Conservation (phyloP, 176 grass and related monocot genomes). For the Rhynchospora pubera region DNA sequence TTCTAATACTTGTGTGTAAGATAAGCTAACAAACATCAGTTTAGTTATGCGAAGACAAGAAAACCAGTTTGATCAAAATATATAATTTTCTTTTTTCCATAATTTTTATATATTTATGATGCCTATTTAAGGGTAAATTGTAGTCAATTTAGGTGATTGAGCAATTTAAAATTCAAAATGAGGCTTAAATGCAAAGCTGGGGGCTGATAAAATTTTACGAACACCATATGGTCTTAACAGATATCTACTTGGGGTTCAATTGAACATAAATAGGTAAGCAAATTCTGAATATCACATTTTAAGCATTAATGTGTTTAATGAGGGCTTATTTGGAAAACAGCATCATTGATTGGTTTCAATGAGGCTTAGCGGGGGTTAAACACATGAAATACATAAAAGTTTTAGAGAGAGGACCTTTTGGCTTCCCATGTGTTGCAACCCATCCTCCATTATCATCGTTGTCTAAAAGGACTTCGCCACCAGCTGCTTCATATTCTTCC, state of each 20-base stretch:
- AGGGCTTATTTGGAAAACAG: not conserved
- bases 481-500: conserved; percentile 79
- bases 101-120: not conserved
- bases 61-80: not conserved
- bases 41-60: not conserved
- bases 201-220: not conserved
- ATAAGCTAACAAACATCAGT: not conserved
- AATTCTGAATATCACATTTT: not conserved
- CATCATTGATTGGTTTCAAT: not conserved
- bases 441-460: conserved; percentile 63
- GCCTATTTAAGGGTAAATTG: not conserved
- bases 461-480: conserved; percentile 70
- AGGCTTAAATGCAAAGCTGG: not conserved
- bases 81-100: not conserved
- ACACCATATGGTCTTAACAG: not conserved
- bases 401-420: conserved; percentile 37
- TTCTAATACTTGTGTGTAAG: conserved; percentile 9
- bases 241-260: not conserved
- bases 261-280: not conserved
- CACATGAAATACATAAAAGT: not conserved
- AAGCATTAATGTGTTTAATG: not conserved
- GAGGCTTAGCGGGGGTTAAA: not conserved
- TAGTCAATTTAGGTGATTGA: not conserved
- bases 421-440: conserved; percentile 86
- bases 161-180: not conserved